Percentiles rank a stretch among this genome's conserved stretches.
phyloP scores from a whole-genome alignment of 257 asterid species.

The Penstemon eatonii region DNA sequence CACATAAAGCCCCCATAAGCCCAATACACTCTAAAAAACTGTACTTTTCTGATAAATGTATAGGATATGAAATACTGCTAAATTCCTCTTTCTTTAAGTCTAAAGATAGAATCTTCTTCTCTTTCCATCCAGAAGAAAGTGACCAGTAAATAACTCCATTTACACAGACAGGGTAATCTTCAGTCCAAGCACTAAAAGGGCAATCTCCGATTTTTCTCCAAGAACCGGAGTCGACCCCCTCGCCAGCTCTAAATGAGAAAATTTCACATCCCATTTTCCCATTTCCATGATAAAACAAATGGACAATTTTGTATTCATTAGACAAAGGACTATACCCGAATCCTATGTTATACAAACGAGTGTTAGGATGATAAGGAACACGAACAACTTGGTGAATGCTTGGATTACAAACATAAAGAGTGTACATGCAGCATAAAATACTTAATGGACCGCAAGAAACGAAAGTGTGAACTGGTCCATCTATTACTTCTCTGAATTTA shows the following conservation, averaged over 20 bases:
- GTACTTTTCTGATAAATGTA: slow-evolving; percentile 26
- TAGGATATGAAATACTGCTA: slow-evolving; percentile 35
- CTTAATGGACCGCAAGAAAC: slow-evolving; percentile 39
- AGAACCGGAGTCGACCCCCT: slow-evolving; percentile 32
- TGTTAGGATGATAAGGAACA: slow-evolving; percentile 30
- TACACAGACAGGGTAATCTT: slow-evolving; percentile 40
- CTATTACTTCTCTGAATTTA: slow-evolving; percentile 32
- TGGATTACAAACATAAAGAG: slow-evolving; percentile 47
- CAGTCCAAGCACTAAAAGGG: slow-evolving; percentile 42
- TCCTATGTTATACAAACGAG: slow-evolving; percentile 44
- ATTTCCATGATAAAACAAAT: slow-evolving; percentile 34
- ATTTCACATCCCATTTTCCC: slow-evolving; percentile 48
- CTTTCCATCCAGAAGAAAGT: slow-evolving; percentile 40
- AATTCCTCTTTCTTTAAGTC: slow-evolving; percentile 42
- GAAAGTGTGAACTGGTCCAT: slow-evolving; percentile 44
- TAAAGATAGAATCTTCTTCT: slow-evolving; percentile 40
- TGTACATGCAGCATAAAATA: slow-evolving; percentile 35
- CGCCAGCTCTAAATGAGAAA: slow-evolving; percentile 32
- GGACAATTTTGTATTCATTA: slow-evolving; percentile 43
- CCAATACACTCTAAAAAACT: slow-evolving; percentile 38
- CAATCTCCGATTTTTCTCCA: slow-evolving; percentile 42
- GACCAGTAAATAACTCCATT: slow-evolving; percentile 42
- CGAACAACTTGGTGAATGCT: slow-evolving; percentile 36
- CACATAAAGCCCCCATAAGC: slow-evolving; percentile 38
- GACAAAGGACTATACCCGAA: slow-evolving; percentile 43